Conservation (phyloP, 371 early-diverging fungal genomes). For the Circinella minor region DNA sequence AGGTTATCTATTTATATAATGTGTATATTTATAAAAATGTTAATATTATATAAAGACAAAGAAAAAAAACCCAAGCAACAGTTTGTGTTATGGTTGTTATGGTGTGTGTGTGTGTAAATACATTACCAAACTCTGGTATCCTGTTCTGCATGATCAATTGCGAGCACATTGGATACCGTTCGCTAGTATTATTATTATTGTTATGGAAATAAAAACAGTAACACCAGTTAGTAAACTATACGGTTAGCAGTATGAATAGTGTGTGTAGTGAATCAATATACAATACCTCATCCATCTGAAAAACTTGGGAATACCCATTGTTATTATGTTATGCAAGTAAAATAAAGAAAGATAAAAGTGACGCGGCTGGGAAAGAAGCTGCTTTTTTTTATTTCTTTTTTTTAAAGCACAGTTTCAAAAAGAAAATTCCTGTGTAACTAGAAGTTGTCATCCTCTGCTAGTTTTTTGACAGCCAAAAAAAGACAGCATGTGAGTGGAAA, state of each 20-base stretch:
- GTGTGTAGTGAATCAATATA: neutral
- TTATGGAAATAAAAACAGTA: neutral
- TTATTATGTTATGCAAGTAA: conserved; percentile 1
- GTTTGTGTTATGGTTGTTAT: too few species aligned
- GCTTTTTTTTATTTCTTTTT: neutral
- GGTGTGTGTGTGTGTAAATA: too few species aligned
- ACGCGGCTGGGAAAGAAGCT: neutral
- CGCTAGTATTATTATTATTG: conserved; percentile 50
- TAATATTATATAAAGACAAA: neutral
- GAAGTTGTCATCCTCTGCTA: too few species aligned
- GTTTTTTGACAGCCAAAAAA: too few species aligned
- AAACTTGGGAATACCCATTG: conserved; percentile 89
- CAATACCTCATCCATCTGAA: conserved; percentile 86
- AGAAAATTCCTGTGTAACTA: too few species aligned
- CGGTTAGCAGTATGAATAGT: too few species aligned
- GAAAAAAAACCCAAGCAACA: neutral
- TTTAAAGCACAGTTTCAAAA: too few species aligned
- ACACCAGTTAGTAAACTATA: too few species aligned
- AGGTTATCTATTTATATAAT: conserved; percentile 71
- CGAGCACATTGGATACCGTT: conserved; percentile 95
- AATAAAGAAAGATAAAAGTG: conserved; percentile 2
- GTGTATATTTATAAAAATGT: neutral
- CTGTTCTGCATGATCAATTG: conserved; percentile 84
- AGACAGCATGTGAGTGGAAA: too few species aligned
- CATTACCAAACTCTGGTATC: conserved; percentile 94